These are phyloP conservation scores for Immersiporthe knoxdaviesiana DNA, from an alignment of 2,329 filamentous ascomycete genomes.

Conservation along the genomic window DNA sequence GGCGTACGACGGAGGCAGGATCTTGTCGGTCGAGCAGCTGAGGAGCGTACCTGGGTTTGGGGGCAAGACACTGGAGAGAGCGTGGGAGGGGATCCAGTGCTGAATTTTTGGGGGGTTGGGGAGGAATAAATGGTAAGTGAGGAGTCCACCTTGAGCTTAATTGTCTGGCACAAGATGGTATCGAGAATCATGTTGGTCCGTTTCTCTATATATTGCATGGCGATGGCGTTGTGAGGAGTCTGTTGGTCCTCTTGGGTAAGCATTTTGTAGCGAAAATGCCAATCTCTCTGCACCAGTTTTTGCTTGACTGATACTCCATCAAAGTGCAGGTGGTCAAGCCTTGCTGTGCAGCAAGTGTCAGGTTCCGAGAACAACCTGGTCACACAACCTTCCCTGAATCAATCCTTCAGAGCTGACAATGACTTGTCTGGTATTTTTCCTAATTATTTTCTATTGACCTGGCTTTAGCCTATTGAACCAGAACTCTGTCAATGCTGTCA, in stretches of 20 bases:
- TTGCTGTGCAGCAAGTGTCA: neutral
- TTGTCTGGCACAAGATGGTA: neutral
- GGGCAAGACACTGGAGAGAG: conserved; percentile 58
- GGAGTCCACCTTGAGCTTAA: neutral
- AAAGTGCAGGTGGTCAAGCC: neutral
- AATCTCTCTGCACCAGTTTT: neutral
- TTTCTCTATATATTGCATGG: conserved; percentile 24
- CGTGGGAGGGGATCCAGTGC: conserved; percentile 51
- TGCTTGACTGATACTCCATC: neutral
- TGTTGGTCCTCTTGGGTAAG: neutral
- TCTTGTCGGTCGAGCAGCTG: conserved; percentile 56
- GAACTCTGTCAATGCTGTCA: no score
- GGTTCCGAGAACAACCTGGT: neutral
- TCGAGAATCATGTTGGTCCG: no score
- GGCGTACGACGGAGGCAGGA: conserved; percentile 45
- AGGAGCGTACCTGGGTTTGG: conserved; percentile 61
- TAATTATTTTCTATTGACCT: no score
- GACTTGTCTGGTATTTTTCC: no score
- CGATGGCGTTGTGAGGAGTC: conserved; percentile 25
- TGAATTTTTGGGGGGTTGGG: neutral
- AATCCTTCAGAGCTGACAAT: no score
- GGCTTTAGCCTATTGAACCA: no score
- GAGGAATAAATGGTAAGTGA: neutral
- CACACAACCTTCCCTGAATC: no score
- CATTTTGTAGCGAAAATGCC: neutral